These are phyloP conservation scores for Rhynchosporium agropyri DNA, from an alignment of 2,329 filamentous ascomycete species.

Conservation along the genomic window DNA sequence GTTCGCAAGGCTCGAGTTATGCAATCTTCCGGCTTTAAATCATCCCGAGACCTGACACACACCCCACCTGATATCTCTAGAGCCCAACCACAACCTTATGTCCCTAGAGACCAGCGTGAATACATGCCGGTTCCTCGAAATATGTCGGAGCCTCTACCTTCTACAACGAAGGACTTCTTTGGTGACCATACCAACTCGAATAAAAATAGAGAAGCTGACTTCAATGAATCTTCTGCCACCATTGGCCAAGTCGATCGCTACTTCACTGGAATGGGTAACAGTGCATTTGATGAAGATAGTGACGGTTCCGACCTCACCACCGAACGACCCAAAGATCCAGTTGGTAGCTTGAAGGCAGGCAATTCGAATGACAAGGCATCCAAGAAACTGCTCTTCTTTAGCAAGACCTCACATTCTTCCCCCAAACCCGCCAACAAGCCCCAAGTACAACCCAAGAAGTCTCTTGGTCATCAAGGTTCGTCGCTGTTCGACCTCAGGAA, in stretches of 20 bases:
- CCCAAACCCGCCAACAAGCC: background rate
- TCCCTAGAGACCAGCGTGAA: background rate
- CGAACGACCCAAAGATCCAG: constrained; percentile 13
- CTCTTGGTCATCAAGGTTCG: background rate
- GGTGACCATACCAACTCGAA: background rate
- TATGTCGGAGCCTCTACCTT: background rate
- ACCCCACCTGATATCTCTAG: background rate
- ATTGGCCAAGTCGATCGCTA: background rate
- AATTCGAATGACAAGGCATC: background rate
- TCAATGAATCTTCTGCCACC: constrained; percentile 6
- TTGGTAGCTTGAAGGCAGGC: constrained; percentile 4
- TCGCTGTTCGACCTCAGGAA: constrained; percentile 7
- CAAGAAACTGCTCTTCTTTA: constrained; percentile 6
- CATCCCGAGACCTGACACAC: background rate
- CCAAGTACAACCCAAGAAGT: background rate
- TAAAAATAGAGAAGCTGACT: background rate
- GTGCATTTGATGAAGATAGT: background rate
- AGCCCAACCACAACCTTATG: background rate
- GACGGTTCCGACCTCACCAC: background rate
- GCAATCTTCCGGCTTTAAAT: too few relatives aligned
- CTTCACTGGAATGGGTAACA: background rate
- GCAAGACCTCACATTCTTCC: background rate
- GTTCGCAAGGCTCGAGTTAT: too few relatives aligned
- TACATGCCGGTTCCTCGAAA: background rate
- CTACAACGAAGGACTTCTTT: background rate